Base-by-base conservation (phyloP, 164 flowering plant species). In the Echeveria elegans region DNA sequence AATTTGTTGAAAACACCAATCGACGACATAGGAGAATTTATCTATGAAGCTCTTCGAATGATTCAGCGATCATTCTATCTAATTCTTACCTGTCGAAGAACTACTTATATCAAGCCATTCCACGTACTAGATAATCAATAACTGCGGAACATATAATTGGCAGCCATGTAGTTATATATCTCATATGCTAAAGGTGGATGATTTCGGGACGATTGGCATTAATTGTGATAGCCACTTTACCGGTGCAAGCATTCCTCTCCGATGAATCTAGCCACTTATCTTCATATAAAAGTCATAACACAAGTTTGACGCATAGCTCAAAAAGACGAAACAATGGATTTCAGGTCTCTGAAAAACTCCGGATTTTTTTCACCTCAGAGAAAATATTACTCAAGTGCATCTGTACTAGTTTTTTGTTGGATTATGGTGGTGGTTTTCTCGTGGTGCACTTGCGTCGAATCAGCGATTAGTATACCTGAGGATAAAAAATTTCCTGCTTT, bases 401-500 rank as follows among this genome's bases (percentile, higher is more conserved):
- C 29, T 7, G 8, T 9, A n/a, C 61, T 56, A 28, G n/a, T 64
- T 64, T 14, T 40, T 29, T 64, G 29, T 26, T 16, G 14, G 7
- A 10, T 64, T 5, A 24, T 64, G 21, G 18, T 64, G 19, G 15
- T 11, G n/a, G 15, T 43, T 43, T 16, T 43, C 3, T 43, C 47
- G 47, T 40, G n/a, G 52, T 52, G 58, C 29, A 52, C 14, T 52
- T 52, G 28, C n/a, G 45, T 29, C 26, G 50, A 26, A 38, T 21
- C 52, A 2, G 31, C 66, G 8, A 30, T 52, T 8, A 14, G 9
- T 1, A 38, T 71, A 41, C 71, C 76, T 1, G 40, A 56, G 4
- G 70, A 76, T 31, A 64, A 47, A 48, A 47, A n/a, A 0, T 21
- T 81, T 18, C 83, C 83, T 0, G 81, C 83, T 6, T 31, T 80